Conservation (phyloP, 345 rosid species). For the Lumnitzera littorea region DNA sequence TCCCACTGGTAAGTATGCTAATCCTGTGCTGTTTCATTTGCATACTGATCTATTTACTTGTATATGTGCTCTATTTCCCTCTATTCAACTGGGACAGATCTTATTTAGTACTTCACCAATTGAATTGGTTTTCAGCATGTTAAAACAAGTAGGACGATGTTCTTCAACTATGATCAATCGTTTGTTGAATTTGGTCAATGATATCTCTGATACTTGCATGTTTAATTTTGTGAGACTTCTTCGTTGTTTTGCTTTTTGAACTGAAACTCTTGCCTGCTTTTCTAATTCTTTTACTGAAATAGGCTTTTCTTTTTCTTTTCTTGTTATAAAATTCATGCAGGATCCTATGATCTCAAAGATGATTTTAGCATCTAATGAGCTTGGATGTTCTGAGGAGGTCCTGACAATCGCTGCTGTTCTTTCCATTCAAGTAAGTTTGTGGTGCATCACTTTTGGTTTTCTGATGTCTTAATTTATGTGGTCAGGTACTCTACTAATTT, state of each 20-base stretch:
- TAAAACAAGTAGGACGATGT: too few species aligned
- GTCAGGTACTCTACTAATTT: too few species aligned
- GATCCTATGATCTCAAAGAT: slow-evolving; percentile 93
- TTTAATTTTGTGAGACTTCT: too few species aligned
- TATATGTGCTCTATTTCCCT: not conserved
- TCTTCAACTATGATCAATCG: too few species aligned
- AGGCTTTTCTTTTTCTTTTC: not conserved
- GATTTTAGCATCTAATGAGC: slow-evolving; percentile 84
- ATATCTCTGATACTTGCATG: too few species aligned
- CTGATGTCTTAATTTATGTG: not conserved
- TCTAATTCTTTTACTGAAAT: not conserved
- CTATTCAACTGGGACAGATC: not conserved
- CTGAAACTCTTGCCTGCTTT: not conserved
- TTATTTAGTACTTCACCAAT: too few species aligned
- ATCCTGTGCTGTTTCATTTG: not conserved
- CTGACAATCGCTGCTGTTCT: slow-evolving; percentile 81
- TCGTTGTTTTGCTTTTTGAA: not conserved
- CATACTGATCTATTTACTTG: not conserved
- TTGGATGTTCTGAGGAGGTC: slow-evolving; percentile 86
- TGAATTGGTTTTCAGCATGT: too few species aligned
- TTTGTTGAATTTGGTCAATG: too few species aligned
- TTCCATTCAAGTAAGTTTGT: slow-evolving; percentile 63
- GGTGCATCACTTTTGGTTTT: slow-evolving; percentile 1
- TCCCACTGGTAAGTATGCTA: slow-evolving; percentile 59
- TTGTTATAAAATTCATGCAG: slow-evolving; percentile 27